phyloP scores from a whole-genome alignment of 2,329 filamentous ascomycete genomes.

The Neoscytalidium dimidiatum region DNA sequence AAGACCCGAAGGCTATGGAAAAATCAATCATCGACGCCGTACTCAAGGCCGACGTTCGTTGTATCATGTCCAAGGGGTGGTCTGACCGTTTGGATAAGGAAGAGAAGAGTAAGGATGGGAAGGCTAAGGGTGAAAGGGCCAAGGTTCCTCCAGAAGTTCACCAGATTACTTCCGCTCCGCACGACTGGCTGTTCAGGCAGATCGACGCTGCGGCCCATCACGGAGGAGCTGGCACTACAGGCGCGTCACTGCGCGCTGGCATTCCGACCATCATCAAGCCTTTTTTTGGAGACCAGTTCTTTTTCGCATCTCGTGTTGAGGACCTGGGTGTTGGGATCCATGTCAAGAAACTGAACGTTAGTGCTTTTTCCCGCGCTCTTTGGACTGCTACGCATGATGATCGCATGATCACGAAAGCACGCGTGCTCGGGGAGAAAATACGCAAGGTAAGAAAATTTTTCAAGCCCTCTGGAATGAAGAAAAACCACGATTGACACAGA shows the following conservation, averaged over 20 bases:
- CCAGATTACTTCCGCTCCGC: constrained; percentile 85
- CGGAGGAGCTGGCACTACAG: constrained; percentile 91
- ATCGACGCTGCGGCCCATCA: constrained; percentile 95
- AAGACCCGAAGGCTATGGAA: constrained; percentile 84
- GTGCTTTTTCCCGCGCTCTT: constrained; percentile 78
- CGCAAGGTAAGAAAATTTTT: constrained; percentile 65
- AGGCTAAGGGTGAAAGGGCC: constrained; percentile 40
- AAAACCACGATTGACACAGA: constrained; percentile 19
- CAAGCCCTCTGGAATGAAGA: constrained; percentile 26
- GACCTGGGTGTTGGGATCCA: constrained; percentile 91
- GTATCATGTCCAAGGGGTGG: constrained; percentile 96
- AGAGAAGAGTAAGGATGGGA: constrained; percentile 44
- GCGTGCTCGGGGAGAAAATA: constrained; percentile 80
- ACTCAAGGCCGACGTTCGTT: constrained; percentile 85
- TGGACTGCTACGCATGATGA: constrained; percentile 91
- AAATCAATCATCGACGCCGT: constrained; percentile 93
- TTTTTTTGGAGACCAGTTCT: constrained; percentile 98
- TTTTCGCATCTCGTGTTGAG: constrained; percentile 87
- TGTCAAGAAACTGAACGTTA: constrained; percentile 86
- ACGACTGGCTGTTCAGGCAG: constrained; percentile 94
- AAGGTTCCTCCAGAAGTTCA: constrained; percentile 75
- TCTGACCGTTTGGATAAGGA: constrained; percentile 73
- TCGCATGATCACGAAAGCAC: constrained; percentile 87
- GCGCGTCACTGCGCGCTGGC: constrained; percentile 85
- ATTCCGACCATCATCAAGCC: constrained; percentile 93